These are phyloP conservation scores for Sanghuangporus baumii DNA, from an alignment of 1,284 basidiomycete genomes.

Conservation along the genomic window DNA sequence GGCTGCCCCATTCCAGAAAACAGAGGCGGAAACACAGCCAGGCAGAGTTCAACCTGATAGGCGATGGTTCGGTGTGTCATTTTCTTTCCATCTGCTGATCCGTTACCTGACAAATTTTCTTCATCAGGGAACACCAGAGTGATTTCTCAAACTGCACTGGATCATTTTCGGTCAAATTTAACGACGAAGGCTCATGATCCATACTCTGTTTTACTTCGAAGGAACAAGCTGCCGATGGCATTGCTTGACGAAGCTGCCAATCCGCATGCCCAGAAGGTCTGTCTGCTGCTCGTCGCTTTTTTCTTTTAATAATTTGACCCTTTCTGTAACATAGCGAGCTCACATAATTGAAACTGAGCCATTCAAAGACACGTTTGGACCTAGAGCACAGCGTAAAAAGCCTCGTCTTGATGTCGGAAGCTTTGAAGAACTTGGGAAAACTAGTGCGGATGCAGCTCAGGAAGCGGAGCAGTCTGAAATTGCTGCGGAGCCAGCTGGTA, in stretches of 20 bases:
- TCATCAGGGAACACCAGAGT: conserved; percentile 89
- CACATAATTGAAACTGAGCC: conserved; percentile 95
- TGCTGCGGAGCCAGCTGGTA: conserved; percentile 38
- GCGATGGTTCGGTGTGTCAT: conserved; percentile 84
- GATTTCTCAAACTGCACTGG: conserved; percentile 92
- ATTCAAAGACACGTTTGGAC: conserved; percentile 88
- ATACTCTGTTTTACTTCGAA: conserved; percentile 85
- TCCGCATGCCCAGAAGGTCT: conserved; percentile 70
- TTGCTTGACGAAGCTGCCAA: conserved; percentile 84
- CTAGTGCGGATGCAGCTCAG: conserved; percentile 45
- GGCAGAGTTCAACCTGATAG: conserved; percentile 91
- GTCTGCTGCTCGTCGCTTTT: conserved; percentile 11
- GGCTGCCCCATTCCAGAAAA: conserved; percentile 91
- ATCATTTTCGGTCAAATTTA: conserved; percentile 89
- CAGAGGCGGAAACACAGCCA: conserved; percentile 81
- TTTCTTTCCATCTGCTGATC: background rate
- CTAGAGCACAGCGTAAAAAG: conserved; percentile 88
- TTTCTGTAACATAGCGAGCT: conserved; percentile 47
- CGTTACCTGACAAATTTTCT: conserved; percentile 4
- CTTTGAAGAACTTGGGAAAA: conserved; percentile 81
- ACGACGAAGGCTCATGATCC: conserved; percentile 83
- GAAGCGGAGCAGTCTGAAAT: conserved; percentile 37
- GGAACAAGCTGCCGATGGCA: conserved; percentile 95
- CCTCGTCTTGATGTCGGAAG: conserved; percentile 80
- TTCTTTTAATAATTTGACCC: background rate